These are phyloP conservation scores for Rauvolfia tetraphylla DNA, from an alignment of 257 asterid genomes.

Conservation along the genomic window DNA sequence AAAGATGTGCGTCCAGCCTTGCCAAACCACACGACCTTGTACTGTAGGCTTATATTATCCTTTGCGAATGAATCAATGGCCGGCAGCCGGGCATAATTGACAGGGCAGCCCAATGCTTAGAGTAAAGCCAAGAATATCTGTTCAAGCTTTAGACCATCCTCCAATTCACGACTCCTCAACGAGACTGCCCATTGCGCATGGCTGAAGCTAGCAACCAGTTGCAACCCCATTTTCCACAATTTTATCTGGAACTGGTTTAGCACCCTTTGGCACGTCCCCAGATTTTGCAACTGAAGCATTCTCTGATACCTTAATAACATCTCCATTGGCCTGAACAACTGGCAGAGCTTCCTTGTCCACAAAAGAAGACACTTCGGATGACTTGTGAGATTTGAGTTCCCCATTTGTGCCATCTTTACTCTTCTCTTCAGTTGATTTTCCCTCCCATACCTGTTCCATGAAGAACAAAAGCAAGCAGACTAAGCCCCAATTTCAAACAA, in stretches of 20 bases:
- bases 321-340: neutral
- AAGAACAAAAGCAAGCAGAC: neutral
- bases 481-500: neutral
- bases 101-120: conserved; percentile 1
- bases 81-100: conserved; percentile 2
- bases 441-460: conserved; percentile 12
- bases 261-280: conserved; percentile 8
- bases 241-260: conserved; percentile 3
- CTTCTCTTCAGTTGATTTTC: conserved; percentile 1
- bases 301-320: conserved; percentile 7
- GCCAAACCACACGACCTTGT: neutral
- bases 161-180: neutral
- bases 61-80: conserved; percentile 3
- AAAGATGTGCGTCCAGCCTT: neutral
- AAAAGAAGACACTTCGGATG: neutral
- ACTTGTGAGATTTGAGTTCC: conserved; percentile 1
- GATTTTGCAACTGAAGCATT: neutral
- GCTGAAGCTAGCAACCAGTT: neutral
- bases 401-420: neutral
- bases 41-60: neutral
- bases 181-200: conserved; percentile 7
- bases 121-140: neutral
- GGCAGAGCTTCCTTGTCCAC: neutral
- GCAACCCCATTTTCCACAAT: neutral
- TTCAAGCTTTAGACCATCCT: conserved; percentile 1